Conservation (phyloP, 2,329 filamentous ascomycete species). For the Fusarium verticillioides region DNA sequence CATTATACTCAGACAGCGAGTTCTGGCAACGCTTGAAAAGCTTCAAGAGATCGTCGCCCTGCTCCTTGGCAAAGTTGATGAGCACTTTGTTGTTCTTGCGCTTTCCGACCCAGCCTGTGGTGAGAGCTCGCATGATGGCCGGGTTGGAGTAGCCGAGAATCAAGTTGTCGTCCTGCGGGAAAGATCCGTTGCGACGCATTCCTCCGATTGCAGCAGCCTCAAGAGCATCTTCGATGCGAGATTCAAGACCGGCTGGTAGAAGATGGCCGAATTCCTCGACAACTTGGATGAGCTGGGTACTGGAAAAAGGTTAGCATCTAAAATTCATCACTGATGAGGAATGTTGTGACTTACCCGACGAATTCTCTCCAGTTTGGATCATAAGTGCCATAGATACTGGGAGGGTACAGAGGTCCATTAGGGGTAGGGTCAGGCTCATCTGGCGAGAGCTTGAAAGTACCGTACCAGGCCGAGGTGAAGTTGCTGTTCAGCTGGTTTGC, state of each 20-base stretch:
- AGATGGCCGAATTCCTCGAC: conserved; percentile 9
- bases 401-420: conserved; percentile 5
- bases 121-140: conserved; percentile 53
- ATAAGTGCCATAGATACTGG: conserved; percentile 9
- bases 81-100: conserved; percentile 52
- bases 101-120: conserved; percentile 55
- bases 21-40: conserved; percentile 41
- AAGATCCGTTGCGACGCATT: conserved; percentile 18
- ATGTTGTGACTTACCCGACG: neutral
- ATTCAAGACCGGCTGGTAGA: neutral
- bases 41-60: conserved; percentile 45
- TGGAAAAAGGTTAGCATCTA: rapidly evolving
- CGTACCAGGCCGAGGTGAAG: conserved; percentile 14
- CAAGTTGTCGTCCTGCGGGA: neutral
- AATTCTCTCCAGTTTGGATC: conserved; percentile 23
- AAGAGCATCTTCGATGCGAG: conserved; percentile 5
- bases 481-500: conserved; percentile 12
- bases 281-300: conserved; percentile 8
- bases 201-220: conserved; percentile 14
- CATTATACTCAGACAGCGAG: conserved; percentile 9
- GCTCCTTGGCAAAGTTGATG: conserved; percentile 50
- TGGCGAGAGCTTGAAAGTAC: conserved; percentile 13
- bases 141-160: conserved; percentile 56
- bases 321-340: rapidly evolving
- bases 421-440: conserved; percentile 17